Evolutionary conservation across 495 filamentous ascomycete genomes (phyloP), one percentile per base, ranked within the genome.

Genomic region (Gamarada debralockiae): DNA sequence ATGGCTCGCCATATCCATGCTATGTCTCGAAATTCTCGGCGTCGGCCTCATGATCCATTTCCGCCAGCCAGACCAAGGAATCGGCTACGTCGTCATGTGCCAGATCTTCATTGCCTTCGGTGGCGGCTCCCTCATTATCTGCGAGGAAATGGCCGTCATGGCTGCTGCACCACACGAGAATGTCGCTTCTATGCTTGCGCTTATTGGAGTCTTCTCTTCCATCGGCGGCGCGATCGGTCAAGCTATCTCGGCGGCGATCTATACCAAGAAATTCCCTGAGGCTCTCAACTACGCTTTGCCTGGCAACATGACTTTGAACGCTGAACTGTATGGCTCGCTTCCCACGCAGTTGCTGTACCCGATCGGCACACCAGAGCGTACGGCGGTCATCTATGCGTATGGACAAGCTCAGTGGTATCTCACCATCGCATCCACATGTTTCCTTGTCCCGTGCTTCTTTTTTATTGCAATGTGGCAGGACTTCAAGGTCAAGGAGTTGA

Each of bases 21-120:
- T 78, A 84, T 59, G 83, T 68, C 64, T 89, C 15, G 73, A 76
- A 56, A 71, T 85, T 29, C 74, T 89, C 1, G 86, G 83, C 18
- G 74, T 83, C 9, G 85, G 82, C 3, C 73, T 91, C n/a, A 82
- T 90, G 78, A 87, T 91, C 56, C 70, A 87, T 50, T 90, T 86
- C 68, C 81, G 86, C 38, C 69, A 79, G 49, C 67, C 72, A 2
- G 69, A 75, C 27, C 65, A 68, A 15, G 59, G 73, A 42, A 72
- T 89, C 41, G 85, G 83, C 21, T 88, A 83, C 64, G 68, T 91
- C 17, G 70, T 89, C 67, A 87, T 89, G 82, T 84, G 79, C 59
- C 85, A 90, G 66, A 87, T 90, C 64, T 84, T 90, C 68, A 88
- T 90, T 58, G 82, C 86, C 23, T 79, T 92, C 48, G 72, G 75